phyloP scores from a whole-genome alignment of 2,329 filamentous ascomycete species.

The Byssoonygena ceratinophila region DNA sequence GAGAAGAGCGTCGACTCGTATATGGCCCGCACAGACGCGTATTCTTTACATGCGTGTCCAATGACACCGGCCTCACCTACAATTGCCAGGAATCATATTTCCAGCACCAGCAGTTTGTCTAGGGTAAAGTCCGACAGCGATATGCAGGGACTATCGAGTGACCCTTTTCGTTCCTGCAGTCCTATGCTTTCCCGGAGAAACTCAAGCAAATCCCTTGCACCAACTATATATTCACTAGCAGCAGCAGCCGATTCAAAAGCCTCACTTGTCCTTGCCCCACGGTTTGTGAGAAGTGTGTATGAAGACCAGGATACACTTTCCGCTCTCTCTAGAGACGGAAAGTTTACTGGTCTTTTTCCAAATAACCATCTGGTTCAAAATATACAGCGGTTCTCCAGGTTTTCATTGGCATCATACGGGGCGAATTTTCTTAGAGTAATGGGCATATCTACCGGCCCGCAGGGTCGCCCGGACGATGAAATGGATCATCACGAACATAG shows the following conservation, averaged over 20 bases:
- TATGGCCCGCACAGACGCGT: conserved; percentile 35
- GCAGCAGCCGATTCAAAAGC: conserved; percentile 37
- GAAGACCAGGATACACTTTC: conserved; percentile 37
- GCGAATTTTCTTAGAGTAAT: conserved; percentile 39
- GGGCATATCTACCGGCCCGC: conserved; percentile 31
- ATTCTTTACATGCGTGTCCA: conserved; percentile 31
- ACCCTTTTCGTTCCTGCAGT: conserved; percentile 21
- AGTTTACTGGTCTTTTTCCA: conserved; percentile 38
- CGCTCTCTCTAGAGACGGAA: conserved; percentile 35
- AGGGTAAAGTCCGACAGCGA: conserved; percentile 35
- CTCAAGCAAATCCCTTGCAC: conserved; percentile 32
- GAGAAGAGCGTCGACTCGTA: conserved; percentile 34
- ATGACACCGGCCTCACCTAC: conserved; percentile 35
- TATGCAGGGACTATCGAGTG: conserved; percentile 25
- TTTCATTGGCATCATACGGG: conserved; percentile 40
- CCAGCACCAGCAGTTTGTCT: conserved; percentile 36
- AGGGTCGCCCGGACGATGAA: conserved; percentile 24
- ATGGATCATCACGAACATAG: conserved; percentile 35
- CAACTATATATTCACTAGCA: conserved; percentile 39
- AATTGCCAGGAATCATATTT: conserved; percentile 32
- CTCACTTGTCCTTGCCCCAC: conserved; percentile 36
- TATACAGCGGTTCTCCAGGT: conserved; percentile 38
- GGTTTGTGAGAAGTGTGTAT: conserved; percentile 36
- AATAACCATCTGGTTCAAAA: conserved; percentile 38
- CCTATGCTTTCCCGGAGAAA: conserved; percentile 17